Base-by-base conservation (phyloP, 2,329 filamentous ascomycete genomes). In the Penicillium sp. region DNA sequence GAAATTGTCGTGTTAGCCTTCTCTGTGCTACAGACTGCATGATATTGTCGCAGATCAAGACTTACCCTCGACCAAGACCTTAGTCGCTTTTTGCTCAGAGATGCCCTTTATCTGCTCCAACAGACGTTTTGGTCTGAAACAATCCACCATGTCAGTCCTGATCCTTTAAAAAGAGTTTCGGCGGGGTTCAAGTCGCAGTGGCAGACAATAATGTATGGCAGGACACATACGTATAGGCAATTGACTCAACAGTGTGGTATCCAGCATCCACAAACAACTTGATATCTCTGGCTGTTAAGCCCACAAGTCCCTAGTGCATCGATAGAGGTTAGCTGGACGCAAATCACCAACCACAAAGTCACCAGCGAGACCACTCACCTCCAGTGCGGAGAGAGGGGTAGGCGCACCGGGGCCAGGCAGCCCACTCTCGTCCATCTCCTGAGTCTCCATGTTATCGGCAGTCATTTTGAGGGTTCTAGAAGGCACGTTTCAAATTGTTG, bases 101-200 rank as follows among this genome's bases (percentile, higher is more conserved):
- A 99, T 96, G 52, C 94, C 94, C 73, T 97, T 99, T 74, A 99
- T 93, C 71, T 95, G 90, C 72, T 99, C 93, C 16, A 99, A 77
- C 51, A 87, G 79, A 66, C 93, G 85, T 63, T 81, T 82, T 18
- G 85, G 84, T 48, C 83, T 86, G 43, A 8, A 45, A 10, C 2
- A 45, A 28, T n/a, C 6, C 21, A 7, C 6, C 9, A 45, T 42
- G 26, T 62, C 29, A 58, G 49, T 18, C 34, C 4, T 28, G 18
- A 23, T 46, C 6, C 6, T 34, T 31, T 10, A 3, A 21, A 28
- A 16, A 8, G 21, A 3, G 13, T 7, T 3, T 33, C n/a, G 16
- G 9, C 6, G 6, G 39, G 23, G 15, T 21, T 45, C 18, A 21
- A 42, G 38, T n/a, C 24, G 43, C 21, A 28, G 36, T 26, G 18